Conservation (phyloP, 805 yeast species). For the Metschnikowia shivogae region DNA sequence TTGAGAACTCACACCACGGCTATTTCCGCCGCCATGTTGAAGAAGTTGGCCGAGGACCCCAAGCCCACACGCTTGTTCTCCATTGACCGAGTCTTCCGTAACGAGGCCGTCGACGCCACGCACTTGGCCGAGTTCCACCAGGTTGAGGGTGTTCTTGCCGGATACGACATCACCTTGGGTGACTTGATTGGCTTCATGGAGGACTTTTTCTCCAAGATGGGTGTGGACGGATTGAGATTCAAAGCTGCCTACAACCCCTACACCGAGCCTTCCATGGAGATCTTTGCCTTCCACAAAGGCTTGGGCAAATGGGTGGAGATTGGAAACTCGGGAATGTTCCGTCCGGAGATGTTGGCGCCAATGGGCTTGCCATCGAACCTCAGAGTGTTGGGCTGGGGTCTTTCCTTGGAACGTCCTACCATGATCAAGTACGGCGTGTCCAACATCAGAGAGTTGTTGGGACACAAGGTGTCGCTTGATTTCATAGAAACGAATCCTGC, state of each 20-base stretch:
- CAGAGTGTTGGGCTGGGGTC: conserved; percentile 96
- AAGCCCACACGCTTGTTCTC: conserved; percentile 89
- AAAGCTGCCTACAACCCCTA: conserved; percentile 99
- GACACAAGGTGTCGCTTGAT: conserved; percentile 93
- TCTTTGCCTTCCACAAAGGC: conserved; percentile 94
- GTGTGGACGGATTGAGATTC: conserved; percentile 91
- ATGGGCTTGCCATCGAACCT: conserved; percentile 96
- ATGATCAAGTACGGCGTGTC: conserved; percentile 97
- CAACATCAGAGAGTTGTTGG: conserved; percentile 93
- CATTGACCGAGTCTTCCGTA: conserved; percentile 97
- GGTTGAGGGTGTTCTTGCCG: conserved; percentile 98
- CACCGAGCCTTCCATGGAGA: conserved; percentile 98
- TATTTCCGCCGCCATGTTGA: conserved; percentile 82
- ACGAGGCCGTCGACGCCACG: conserved; percentile 99
- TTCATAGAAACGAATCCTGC: conserved; percentile 96
- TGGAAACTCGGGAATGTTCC: conserved; percentile 99
- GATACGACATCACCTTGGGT: conserved; percentile 89
- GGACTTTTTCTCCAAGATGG: conserved; percentile 94
- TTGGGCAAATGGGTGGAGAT: conserved; percentile 97
- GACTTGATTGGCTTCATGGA: conserved; percentile 98
- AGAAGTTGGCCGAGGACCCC: conserved; percentile 82
- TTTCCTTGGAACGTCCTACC: conserved; percentile 96
- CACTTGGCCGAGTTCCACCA: conserved; percentile 99
- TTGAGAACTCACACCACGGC: conserved; percentile 98
- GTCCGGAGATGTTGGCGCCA: conserved; percentile 98